A percentile compares a stretch with the other conserved stretches of the same genome.
phyloP scores from a whole-genome alignment of 495 filamentous ascomycete genomes.

The Trichoderma asperelloides region DNA sequence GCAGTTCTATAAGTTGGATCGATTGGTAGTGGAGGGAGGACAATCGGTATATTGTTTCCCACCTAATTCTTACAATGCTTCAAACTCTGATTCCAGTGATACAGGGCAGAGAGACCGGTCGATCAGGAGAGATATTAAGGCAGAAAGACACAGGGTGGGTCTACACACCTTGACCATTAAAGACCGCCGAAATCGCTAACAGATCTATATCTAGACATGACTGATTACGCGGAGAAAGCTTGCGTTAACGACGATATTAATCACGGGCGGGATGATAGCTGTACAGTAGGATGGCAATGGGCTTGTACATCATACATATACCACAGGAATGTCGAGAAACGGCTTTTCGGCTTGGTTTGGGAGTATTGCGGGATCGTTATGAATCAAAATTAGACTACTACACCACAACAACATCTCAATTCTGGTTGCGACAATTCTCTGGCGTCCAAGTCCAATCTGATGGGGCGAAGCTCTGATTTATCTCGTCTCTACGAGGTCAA shows the following conservation, averaged over 20 bases:
- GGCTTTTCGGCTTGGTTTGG: not conserved
- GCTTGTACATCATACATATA: slow-evolving; percentile 8
- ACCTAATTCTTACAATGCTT: not conserved
- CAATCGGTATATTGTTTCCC: slow-evolving; percentile 33
- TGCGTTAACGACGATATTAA: not conserved
- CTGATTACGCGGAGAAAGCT: not conserved
- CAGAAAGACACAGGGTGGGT: slow-evolving; percentile 75
- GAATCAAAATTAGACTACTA: slow-evolving; percentile 2
- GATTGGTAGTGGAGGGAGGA: slow-evolving; percentile 87
- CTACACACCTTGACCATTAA: not conserved
- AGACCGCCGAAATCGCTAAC: not conserved
- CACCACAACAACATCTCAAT: not conserved
- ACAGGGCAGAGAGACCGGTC: slow-evolving; percentile 67
- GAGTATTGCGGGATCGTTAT: slow-evolving; percentile 1
- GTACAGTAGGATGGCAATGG: slow-evolving; percentile 6
- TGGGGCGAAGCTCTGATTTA: not conserved
- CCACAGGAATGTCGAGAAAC: not conserved
- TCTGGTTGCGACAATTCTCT: not conserved
- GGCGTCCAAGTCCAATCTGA: not conserved
- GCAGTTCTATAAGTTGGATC: slow-evolving; percentile 88
- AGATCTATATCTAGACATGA: slow-evolving; percentile 14
- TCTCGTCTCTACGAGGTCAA: not conserved
- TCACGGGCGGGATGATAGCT: not conserved
- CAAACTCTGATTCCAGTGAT: slow-evolving; percentile 12
- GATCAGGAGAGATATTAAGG: slow-evolving; percentile 59